Base-by-base conservation (phyloP, 73 alveolate species). In the Paramecium tetraurelia region DNA sequence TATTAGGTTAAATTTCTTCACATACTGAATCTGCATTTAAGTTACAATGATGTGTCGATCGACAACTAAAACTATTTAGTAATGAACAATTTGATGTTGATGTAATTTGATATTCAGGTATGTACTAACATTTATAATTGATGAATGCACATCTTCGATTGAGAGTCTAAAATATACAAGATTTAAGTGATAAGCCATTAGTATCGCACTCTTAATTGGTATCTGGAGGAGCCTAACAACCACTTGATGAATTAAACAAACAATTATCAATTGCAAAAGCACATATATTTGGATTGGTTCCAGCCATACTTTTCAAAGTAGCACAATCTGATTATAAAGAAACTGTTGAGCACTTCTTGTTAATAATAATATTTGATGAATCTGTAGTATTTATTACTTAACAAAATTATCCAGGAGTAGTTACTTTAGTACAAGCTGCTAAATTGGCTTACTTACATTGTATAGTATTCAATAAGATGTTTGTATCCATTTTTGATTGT, bases 321-420 rank as follows among this genome's bases (percentile, higher is more conserved):
- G 2, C 1, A 33, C 50, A 31, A 7, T 20, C 24, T 1, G 2
- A 3, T 63, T 10, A 0, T 63, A 0, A 22, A 0, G 5, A 22
- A 3, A 33, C 20, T 7, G 44, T 63, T 16, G 24, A 63, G 21
- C 84, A 63, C 14, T 63, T 63, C 8, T 33, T 63, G 31, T 63
- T 33, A 3, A 63, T 33, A 63, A 63, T 27, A 22, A 63, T 63
- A 22, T 33, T 22, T 10, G 41, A 31, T 10, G 46, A 14, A 31
- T 27, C 41, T 1, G 44, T 7, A 1, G 22, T 0, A 14, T 63
- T 63, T 3, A 63, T 20, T 63, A 22, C 48, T 31, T 31, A 63
- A 63, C 84, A 63, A 63, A 63, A 63, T 63, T 63, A 27, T 63
- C 84, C 84, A 12, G 84, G 84, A 3, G 84, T 63, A 27, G 27